Evolutionary conservation across 2,329 filamentous ascomycete genomes (phyloP), one percentile per base, ranked within the genome.

Genomic region (Microsporum canis): DNA sequence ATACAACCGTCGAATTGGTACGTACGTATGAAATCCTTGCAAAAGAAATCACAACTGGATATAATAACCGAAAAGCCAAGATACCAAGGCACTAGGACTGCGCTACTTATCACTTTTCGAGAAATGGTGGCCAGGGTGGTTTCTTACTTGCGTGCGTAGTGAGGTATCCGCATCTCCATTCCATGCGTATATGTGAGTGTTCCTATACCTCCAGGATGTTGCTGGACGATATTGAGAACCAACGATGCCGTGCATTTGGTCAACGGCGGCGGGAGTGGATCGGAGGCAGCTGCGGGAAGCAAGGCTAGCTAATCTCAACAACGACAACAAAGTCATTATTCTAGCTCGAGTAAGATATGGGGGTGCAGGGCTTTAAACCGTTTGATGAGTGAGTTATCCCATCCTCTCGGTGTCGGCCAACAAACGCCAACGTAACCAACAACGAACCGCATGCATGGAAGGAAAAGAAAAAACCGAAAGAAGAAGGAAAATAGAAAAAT

Each of bases 11-110:
- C 17, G 17, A 23, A 23, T 23, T 23, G 17, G 17, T 55, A 38
- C 14, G n/a, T 34, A 7, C 17, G 31, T 51, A 51, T 23, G 51
- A 6, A 8, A 38, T 23, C 51, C 51, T 34, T 55, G 51, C 33
- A 36, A 55, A n/a, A 55, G 17, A 55, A 29, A 55, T 17, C 51
- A 55, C 51, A 55, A 55, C 51, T 36, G 33, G 51, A 55, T 29
- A 55, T 55, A 34, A 34, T 55, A 55, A 55, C 51, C 51, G 51
- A 55, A 55, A 55, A 6, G 51, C 51, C 51, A 55, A 55, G 51
- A 36, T 38, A 55, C 51, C 51, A 55, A 55, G 51, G 36, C 31
- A 17, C 31, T 36, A 55, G 31, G 31, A 34, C 36, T 55, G 31
- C 33, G 33, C 51, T n/a, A 55, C 51, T 55, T 36, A 27, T 55